Base-by-base conservation (phyloP, 2,329 filamentous ascomycete genomes). In the Colletotrichum ledebouriae region DNA sequence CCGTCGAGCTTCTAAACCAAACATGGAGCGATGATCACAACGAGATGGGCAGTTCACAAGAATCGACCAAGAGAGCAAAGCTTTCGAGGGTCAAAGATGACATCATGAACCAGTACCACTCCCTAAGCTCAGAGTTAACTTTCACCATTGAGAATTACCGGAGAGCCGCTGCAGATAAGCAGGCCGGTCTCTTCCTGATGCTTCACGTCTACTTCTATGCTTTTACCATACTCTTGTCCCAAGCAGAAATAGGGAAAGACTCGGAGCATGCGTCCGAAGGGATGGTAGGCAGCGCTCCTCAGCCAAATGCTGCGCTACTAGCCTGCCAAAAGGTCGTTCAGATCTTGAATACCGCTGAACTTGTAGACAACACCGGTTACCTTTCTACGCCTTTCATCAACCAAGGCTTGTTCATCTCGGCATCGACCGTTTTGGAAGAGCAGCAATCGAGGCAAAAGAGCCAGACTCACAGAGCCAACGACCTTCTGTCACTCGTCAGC, bases 361-460 rank as follows among this genome's bases (percentile, higher is more conserved):
- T 59, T 4, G 47, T 59, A 41, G 42, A 59, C 41, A 39, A 49
- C 17, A 37, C 17, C 17, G 56, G 56, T 2, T 59, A 37, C 25
- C 56, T 59, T 6, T 46, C 56, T 6, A 37, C 29, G 5, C 56
- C 56, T 3, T 59, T 59, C 42, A 59, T 47, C 42, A 59, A 59
- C 7, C 56, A 59, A n/a, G 56, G 56, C 41, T 46, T 59, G 25
- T 59, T 59, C 42, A n/a, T 59, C 29, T n/a, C 56, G 42, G 56
- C 56, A 0, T 47, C 42, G 7, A 49, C 56, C 0, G 37, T 59
- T 1, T 9, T 59, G 17, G 56, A 46, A 1, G 56, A 41, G 1
- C 56, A 59, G 1, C 56, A 59, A 0, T 12, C 29, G 13, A 33
- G 39, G 6, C 25, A 59, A 13, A 37, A 10, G 13, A 53, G 4